Evolutionary conservation across 2,329 filamentous ascomycete species (phyloP).

Genomic region (Emericellopsis atlantica): DNA sequence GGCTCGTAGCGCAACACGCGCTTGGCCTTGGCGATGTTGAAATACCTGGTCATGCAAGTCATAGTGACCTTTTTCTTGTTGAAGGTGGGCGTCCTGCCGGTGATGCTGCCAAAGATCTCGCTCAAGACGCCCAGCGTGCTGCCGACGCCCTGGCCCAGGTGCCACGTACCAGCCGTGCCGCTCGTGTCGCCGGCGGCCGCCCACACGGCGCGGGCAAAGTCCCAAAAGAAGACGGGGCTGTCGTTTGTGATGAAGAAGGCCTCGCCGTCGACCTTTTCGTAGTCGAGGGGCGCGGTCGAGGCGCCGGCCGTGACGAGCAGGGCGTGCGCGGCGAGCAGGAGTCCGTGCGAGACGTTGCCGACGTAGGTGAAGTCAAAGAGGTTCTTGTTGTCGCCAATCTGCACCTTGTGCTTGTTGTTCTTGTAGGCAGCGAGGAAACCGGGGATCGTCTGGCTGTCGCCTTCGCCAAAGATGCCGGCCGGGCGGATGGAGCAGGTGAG

Average conservation of each 20-base stretch:
- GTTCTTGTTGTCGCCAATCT: conserved; percentile 61
- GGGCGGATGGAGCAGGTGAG: conserved; percentile 74
- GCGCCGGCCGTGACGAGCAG: conserved; percentile 49
- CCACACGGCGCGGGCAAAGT: conserved; percentile 74
- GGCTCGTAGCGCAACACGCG: conserved; percentile 56
- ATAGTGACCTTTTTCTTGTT: conserved; percentile 50
- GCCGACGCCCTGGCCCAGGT: conserved; percentile 37
- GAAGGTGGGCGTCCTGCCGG: conserved; percentile 42
- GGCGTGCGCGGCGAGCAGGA: conserved; percentile 66
- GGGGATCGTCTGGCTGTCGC: conserved; percentile 65
- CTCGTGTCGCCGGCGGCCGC: conserved; percentile 38
- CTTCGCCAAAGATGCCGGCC: conserved; percentile 82
- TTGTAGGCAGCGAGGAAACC: conserved; percentile 62
- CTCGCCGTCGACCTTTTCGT: conserved; percentile 70
- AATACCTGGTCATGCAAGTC: conserved; percentile 65
- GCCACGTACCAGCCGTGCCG: conserved; percentile 42
- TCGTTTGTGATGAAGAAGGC: conserved; percentile 88
- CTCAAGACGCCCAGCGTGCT: conserved; percentile 36
- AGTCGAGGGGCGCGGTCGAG: conserved; percentile 47
- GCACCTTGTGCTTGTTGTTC: conserved; percentile 58
- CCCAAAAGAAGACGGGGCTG: conserved; percentile 81
- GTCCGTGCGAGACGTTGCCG: conserved; percentile 58
- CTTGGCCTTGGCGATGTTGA: conserved; percentile 66
- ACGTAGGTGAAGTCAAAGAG: conserved; percentile 54
- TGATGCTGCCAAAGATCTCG: conserved; percentile 36